Conservation (phyloP, 495 filamentous ascomycete species). For the Penicillium egyptiacum region DNA sequence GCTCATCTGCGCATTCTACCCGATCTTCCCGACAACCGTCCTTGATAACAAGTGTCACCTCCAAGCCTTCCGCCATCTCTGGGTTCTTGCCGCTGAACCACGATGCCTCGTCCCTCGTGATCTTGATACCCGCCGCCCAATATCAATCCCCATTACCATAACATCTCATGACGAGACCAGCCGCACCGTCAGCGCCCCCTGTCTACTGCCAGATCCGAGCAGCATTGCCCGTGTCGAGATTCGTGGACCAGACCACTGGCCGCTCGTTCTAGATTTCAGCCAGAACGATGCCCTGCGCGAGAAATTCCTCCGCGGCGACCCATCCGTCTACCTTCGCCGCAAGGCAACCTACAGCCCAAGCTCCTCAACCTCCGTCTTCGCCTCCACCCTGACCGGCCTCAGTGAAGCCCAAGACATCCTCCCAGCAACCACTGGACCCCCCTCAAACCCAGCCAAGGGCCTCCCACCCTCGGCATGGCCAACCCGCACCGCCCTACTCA, state of each 20-base stretch:
- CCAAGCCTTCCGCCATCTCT: conserved; percentile 96
- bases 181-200: conserved; percentile 61
- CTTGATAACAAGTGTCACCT: conserved; percentile 92
- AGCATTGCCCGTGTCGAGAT: conserved; percentile 68
- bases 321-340: conserved; percentile 79
- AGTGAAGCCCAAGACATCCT: conserved; percentile 44
- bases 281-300: conserved; percentile 60
- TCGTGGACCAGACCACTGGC: conserved; percentile 75
- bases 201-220: conserved; percentile 77
- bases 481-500: conserved; percentile 23
- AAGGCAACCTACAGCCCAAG: conserved; percentile 65
- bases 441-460: conserved; percentile 33
- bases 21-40: conserved; percentile 81
- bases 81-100: conserved; percentile 89
- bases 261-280: conserved; percentile 75
- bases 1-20: conserved; percentile 90
- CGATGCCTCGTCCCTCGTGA: conserved; percentile 86
- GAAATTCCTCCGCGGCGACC: conserved; percentile 66
- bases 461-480: conserved; percentile 33
- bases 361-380: conserved; percentile 63
- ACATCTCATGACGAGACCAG: conserved; percentile 50
- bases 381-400: conserved; percentile 61
- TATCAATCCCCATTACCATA: conserved; percentile 67
- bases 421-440: conserved; percentile 24
- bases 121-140: conserved; percentile 74